Base-by-base conservation (phyloP, 257 asterid genomes). In the Ajuga chamaepitys region DNA sequence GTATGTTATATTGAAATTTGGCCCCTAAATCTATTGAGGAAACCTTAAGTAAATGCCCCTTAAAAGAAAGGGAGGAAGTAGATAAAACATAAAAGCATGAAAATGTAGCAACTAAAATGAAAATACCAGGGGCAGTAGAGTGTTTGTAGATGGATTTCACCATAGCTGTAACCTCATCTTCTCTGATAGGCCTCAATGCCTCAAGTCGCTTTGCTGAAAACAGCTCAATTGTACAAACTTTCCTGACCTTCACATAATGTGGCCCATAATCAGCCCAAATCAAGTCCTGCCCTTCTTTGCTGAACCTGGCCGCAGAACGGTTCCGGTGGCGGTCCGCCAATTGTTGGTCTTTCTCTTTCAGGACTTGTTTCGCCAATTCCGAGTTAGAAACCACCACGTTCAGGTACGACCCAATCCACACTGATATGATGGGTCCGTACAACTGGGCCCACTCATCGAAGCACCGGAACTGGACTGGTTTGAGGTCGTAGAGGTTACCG, bases 261-360 rank as follows among this genome's bases (percentile, higher is more conserved):
- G 72, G 72, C 28, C 72, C 72, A 18, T 67, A 67, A 41, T 67
- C 72, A 5, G 74, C 95, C 95, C 96, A 88, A 14, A 88, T 85
- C 44, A 86, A 70, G 67, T 86, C 95, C 78, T 82, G 74, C 2
- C 97, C 97, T 48, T 67, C 38, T 7, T 57, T 56, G 58, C 48
- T 67, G 58, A 67, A 62, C 50, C 62, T 12, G 2, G 88, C 92
- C 5, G 95, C 83, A 20, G 95, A 80, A 34, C 97, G 74, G 52
- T 71, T 83, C 50, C 95, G 77, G 26, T 89, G 87, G 68, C 95
- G 80, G 37, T 89, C 95, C 12, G 95, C 91, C 51, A 89, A 79
- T 48, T 83, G 94, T 66, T 89, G 97, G 32, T 89, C 94, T 51
- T 89, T 80, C 71, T 89, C 97, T 53, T 87, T 89, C 42, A 89